A percentile compares a stretch with the other conserved stretches of the same genome.
Evolutionary conservation across 2,329 filamentous ascomycete genomes (phyloP).

Genomic region (Coniochaeta sp.): DNA sequence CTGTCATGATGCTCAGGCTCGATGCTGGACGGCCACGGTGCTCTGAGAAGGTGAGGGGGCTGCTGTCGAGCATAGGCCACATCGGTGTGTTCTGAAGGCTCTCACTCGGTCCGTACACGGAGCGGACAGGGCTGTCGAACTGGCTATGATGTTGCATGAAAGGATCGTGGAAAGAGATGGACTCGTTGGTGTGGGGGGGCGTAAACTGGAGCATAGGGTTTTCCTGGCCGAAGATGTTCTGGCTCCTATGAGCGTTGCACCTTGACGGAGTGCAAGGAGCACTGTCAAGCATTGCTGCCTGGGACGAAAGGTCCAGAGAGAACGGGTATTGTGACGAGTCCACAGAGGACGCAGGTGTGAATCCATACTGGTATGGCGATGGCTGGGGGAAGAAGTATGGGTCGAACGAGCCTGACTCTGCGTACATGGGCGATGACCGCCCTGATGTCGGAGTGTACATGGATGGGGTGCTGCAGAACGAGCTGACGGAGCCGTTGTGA

Average conservation of each 20-base stretch:
- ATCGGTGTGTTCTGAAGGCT: conserved; percentile 8
- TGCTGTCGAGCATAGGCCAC: conserved; percentile 7
- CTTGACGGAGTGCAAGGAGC: conserved; percentile 12
- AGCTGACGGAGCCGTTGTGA: conserved; percentile 16
- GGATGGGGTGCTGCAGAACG: conserved; percentile 12
- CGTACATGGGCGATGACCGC: conserved; percentile 21
- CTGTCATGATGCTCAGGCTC: not conserved
- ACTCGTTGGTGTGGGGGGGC: conserved; percentile 11
- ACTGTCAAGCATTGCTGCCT: not conserved
- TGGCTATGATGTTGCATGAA: conserved; percentile 3
- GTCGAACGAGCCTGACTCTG: conserved; percentile 13
- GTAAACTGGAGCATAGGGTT: conserved; percentile 7
- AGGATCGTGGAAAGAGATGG: conserved; percentile 7
- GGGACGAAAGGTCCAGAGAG: not conserved
- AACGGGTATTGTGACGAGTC: conserved; percentile 17
- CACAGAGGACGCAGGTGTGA: conserved; percentile 24
- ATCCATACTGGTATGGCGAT: conserved; percentile 18
- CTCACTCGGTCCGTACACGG: not conserved
- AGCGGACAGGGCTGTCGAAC: not conserved
- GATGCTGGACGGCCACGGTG: conserved; percentile 6
- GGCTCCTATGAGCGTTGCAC: conserved; percentile 4
- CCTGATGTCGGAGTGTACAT: conserved; percentile 16
- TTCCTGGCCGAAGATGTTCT: conserved; percentile 3
- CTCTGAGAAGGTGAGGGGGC: conserved; percentile 13
- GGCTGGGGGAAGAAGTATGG: conserved; percentile 18